phyloP scores from a whole-genome alignment of 139 green algal species.

The Yamagishiella unicocca region DNA sequence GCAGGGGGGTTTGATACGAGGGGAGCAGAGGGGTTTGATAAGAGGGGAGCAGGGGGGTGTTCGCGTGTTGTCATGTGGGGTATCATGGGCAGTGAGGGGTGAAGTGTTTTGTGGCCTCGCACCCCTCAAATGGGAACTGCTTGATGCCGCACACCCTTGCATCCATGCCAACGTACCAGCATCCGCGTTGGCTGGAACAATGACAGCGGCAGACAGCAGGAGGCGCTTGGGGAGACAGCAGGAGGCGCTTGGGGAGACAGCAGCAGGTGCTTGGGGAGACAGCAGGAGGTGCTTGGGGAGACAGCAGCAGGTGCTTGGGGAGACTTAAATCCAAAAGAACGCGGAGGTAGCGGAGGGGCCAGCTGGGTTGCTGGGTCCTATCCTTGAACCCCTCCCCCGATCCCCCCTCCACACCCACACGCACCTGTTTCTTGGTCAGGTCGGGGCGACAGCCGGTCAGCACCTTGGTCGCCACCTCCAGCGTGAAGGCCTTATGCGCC shows the following conservation, averaged over 20 bases:
- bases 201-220: too few relatives aligned
- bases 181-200: too few relatives aligned
- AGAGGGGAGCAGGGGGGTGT: background rate
- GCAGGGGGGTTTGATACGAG: background rate
- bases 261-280: background rate
- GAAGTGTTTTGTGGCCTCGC: too few relatives aligned
- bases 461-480: background rate
- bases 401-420: background rate
- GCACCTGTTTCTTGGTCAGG: constrained; percentile 31
- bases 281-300: background rate
- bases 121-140: too few relatives aligned
- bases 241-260: background rate
- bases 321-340: background rate
- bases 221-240: background rate
- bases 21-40: background rate
- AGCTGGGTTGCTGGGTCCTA: background rate
- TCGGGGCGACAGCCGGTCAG: background rate
- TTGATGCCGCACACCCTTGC: too few relatives aligned
- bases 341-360: background rate
- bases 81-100: too few relatives aligned
- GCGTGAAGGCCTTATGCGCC: background rate
- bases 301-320: background rate
- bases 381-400: too few relatives aligned
- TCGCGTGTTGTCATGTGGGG: too few relatives aligned
- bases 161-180: too few relatives aligned